Base-by-base conservation (phyloP, 371 early-diverging fungal genomes). In the Mucor irregularis region DNA sequence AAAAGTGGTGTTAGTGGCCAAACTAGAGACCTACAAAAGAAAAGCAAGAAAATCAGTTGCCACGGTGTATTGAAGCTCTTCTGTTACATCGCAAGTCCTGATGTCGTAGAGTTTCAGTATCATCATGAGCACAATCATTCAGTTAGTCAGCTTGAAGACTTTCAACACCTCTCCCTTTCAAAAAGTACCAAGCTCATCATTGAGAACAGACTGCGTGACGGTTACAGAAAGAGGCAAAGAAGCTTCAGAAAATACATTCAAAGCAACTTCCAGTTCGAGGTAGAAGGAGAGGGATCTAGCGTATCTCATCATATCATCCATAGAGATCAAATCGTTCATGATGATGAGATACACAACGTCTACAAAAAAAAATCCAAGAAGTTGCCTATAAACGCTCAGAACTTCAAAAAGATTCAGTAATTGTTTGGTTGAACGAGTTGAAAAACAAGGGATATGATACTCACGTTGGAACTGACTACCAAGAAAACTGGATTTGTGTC, bases 51-150 rank as follows among this genome's bases (percentile, higher is more conserved):
- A 16, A 26, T 8, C 14, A 44, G 25, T 8, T 45, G 38, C 13
- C 31, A 19, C 14, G 54, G 46, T 24, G 17, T 2, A 25, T 34
- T 54, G 22, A 54, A 35, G 29, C 37, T 28, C 2, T 37, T 26
- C 5, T 54, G 54, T 28, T 45, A 9, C 6, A 34, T 25, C 24
- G 16, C 14, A n/a, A 22, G 22, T 10, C 54, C 37, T 28, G 11
- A 45, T 3, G 28, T n/a, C 8, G 46, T 54, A 4, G 19, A 7
- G 0, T 13, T 54, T 0, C 2, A 19, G 11, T 16, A 24, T 26
- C 34, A 26, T 28, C 16, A 31, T 0, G 28, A 45, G 10, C 54
- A 54, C 22, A 54, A 45, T 22, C 54, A 54, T 35, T n/a, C 33
- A 9, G 35, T 54, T 37, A 46, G 46, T 4, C 17, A 38, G 16